These are phyloP conservation scores for Striga hermonthica DNA, from an alignment of 305 asterid species.

Conservation along the genomic window DNA sequence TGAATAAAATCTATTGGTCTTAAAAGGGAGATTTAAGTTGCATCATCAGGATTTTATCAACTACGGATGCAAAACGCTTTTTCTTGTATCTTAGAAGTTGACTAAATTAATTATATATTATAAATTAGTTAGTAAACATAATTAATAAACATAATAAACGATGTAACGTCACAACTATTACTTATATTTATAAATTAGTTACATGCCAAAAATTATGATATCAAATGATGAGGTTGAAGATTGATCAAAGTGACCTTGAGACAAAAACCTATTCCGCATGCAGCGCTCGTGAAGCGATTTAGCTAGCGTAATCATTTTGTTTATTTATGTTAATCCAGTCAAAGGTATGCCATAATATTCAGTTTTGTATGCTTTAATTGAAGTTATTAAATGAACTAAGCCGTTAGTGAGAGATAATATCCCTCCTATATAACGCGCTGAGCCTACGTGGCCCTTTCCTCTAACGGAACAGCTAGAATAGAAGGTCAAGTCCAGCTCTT, in stretches of 20 bases:
- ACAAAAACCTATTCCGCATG: background rate
- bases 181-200: background rate
- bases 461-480: too few species aligned
- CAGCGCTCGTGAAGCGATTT: conserved; percentile 32
- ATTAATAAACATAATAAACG: background rate
- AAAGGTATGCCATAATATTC: background rate
- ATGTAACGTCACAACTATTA: background rate
- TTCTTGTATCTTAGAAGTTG: background rate
- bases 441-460: too few species aligned
- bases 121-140: background rate
- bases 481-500: too few species aligned
- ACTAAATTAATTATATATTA: background rate
- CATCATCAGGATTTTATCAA: conserved; percentile 5
- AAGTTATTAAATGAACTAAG: too few species aligned
- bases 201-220: conserved; percentile 1
- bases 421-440: too few species aligned
- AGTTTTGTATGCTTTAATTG: background rate
- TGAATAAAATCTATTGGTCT: background rate
- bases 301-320: conserved; percentile 12
- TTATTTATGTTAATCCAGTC: conserved; percentile 4
- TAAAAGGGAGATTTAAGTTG: background rate
- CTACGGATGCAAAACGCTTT: background rate
- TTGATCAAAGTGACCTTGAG: background rate
- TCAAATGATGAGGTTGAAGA: conserved; percentile 2
- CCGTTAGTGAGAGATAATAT: too few species aligned